Evolutionary conservation across 176 grass and related monocot species (phyloP).

Genomic region (Olyra latifolia): DNA sequence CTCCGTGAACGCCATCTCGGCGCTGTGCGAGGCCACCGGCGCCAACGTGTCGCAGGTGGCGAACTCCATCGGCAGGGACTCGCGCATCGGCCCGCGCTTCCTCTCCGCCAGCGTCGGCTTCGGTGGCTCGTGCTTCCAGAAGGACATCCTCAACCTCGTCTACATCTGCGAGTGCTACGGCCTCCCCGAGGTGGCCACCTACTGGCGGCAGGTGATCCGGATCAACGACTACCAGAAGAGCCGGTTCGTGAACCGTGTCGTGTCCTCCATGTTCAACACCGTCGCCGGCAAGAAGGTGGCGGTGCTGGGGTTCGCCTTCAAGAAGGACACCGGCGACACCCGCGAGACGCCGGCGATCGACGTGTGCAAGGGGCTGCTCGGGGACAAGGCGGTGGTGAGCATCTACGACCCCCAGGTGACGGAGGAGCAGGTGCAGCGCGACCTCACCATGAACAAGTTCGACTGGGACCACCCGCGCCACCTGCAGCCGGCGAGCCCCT

Average conservation of each 20-base stretch:
- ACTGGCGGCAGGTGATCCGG: slow-evolving; percentile 45
- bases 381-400: slow-evolving; percentile 53
- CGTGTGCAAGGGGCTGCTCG: slow-evolving; percentile 42
- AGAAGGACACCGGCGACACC: slow-evolving; percentile 49
- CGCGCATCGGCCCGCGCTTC: slow-evolving; percentile 37
- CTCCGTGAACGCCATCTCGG: slow-evolving; percentile 44
- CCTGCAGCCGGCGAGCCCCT: slow-evolving; percentile 67
- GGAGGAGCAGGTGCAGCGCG: slow-evolving; percentile 67
- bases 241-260: slow-evolving; percentile 44
- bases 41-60: slow-evolving; percentile 30
- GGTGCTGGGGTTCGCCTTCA: slow-evolving; percentile 46
- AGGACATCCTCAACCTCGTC: slow-evolving; percentile 57
- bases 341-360: slow-evolving; percentile 51
- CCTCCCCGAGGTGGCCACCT: slow-evolving; percentile 35
- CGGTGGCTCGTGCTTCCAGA: slow-evolving; percentile 52
- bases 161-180: slow-evolving; percentile 62
- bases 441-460: slow-evolving; percentile 79
- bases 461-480: slow-evolving; percentile 80
- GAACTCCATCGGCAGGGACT: slow-evolving; percentile 34
- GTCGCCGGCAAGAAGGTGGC: slow-evolving; percentile 46
- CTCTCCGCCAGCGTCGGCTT: slow-evolving; percentile 41
- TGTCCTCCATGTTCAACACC: slow-evolving; percentile 55
- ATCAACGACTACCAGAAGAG: slow-evolving; percentile 53
- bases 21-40: slow-evolving; percentile 46
- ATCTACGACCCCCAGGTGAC: slow-evolving; percentile 82